Base-by-base conservation (phyloP, 192 early-diverging fungal species). In the Rhizoclosmatium globosum region DNA sequence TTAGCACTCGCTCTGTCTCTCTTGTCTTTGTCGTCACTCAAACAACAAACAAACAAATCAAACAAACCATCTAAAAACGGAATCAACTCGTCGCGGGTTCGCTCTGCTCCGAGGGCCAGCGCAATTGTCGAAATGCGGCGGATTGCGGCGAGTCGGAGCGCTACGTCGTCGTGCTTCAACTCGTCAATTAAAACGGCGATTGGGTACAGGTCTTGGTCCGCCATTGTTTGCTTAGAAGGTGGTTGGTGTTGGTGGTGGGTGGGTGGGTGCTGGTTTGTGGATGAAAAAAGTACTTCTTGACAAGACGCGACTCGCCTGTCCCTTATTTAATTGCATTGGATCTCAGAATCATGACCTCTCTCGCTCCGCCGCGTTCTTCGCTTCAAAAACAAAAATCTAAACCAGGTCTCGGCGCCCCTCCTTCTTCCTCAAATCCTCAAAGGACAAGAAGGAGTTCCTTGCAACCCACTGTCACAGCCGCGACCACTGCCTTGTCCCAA, bases 81-180 rank as follows among this genome's bases (percentile, higher is more conserved):
- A 85, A 99, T 92, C 43, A 99, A 92, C 87, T 99, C 98, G 46
- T 93, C 92, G 44, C 98, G 89, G 47, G 98, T 95, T 64, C 98
- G 92, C 84, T 98, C 95, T 60, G 92, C 92, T 44, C 98, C 98
- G 47, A 99, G 90, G 19, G 98, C 97, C 50, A 94, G 88, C 17
- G 97, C 96, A 68, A 97, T 97, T 61, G 93, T 93, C 41, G 89
- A 85, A 39, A 97, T 86, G 46, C 94, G 89, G 65, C 88, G 86
- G 78, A 97, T 93, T 53, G 96, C 94, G 69, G 94, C 95, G 38
- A 97, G 86, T 62, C 95, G 87, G 69, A 95, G 86, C 47, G 89
- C 86, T 45, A 94, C 90, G 85, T 97, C 96, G 78, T 97, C 96
- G 87, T 95, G 94, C 81, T 95, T 95, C 46, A 97, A 85, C 85